These are phyloP conservation scores for Gaeumannomyces sp. DNA, from an alignment of 2,329 filamentous ascomycete species.

Conservation along the genomic window DNA sequence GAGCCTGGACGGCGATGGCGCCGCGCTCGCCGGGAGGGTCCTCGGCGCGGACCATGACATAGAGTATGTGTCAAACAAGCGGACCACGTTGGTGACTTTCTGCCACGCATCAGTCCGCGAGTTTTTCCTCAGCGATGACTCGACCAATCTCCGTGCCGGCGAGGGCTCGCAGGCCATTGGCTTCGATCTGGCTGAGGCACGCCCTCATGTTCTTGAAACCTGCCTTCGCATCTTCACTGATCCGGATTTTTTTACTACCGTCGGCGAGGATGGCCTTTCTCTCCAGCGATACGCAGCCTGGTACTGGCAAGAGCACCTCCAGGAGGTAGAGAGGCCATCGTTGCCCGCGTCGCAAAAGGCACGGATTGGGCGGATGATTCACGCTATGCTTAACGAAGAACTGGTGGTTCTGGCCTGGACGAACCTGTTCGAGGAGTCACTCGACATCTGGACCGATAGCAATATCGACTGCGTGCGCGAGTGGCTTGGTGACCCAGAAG, in stretches of 20 bases:
- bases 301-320: constrained; percentile 11
- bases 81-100: constrained; percentile 6
- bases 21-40: not conserved
- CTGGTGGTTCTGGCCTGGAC: constrained; percentile 9
- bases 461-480: constrained; percentile 7
- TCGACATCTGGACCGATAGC: constrained; percentile 10
- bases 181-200: not conserved
- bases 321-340: not conserved
- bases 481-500: constrained; percentile 4
- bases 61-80: constrained; percentile 8
- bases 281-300: constrained; percentile 9
- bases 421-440: constrained; percentile 9
- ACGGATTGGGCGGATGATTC: not conserved
- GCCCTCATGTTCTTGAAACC: constrained; percentile 5
- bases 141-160: constrained; percentile 1
- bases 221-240: constrained; percentile 10
- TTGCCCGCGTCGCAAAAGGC: constrained; percentile 4
- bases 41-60: not conserved
- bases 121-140: constrained; percentile 6
- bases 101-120: constrained; percentile 9
- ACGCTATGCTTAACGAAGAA: constrained; percentile 6
- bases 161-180: constrained; percentile 3
- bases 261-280: constrained; percentile 4
- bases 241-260: constrained; percentile 4
- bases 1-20: not conserved